Base-by-base conservation (phyloP, 306 rosid genomes). In the Chamaecrista fasciculata region DNA sequence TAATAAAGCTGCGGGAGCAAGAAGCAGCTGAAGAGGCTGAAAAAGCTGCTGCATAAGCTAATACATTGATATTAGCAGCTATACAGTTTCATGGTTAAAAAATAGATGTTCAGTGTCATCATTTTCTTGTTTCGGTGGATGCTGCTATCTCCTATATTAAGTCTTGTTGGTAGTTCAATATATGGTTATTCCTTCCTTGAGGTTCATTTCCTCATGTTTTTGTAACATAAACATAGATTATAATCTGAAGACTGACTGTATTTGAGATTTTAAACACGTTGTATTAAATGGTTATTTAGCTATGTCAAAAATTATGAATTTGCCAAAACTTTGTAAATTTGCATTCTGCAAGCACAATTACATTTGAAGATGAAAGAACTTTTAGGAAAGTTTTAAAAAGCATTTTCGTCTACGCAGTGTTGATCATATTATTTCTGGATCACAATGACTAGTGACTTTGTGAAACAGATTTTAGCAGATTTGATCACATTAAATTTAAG, bases 11-110 rank as follows among this genome's bases (percentile, higher is more conserved):
- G 71, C 80, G 50, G 62, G 95, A 78, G 76, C 92, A 91, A 77
- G 99, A 91, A 81, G 99, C 87, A 48, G 97, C 95, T 48, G 86
- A 51, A 44, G 90, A 77, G 67, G 87, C 88, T 25, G 85, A 77
- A 73, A 85, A 85, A 26, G 76, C 89, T 66, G 76, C 89, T 66
- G 79, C 88, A 10, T 84, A 82, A 90, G 68, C 70, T 20, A 53
- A 46, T 20, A 29, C 39, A 39, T 26, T 3, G 52, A 43, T 72
- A 14, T 29, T 16, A 39, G 71, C 75, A 60, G 46, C 34, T 11
- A 55, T 21, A n/a, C 49, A 61, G 71, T 49, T 80, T 50, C 24
- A 0, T n/a, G 51, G 53, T 66, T 73, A n/a, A n/a, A 36, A 76
- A 56, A 60, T 47, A 8, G 20, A 24, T 49, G 67, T 52, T 56